Evolutionary conservation across 2,329 filamentous ascomycete genomes (phyloP), one percentile per base, ranked within the genome.

Genomic region (Onygenales sp.): DNA sequence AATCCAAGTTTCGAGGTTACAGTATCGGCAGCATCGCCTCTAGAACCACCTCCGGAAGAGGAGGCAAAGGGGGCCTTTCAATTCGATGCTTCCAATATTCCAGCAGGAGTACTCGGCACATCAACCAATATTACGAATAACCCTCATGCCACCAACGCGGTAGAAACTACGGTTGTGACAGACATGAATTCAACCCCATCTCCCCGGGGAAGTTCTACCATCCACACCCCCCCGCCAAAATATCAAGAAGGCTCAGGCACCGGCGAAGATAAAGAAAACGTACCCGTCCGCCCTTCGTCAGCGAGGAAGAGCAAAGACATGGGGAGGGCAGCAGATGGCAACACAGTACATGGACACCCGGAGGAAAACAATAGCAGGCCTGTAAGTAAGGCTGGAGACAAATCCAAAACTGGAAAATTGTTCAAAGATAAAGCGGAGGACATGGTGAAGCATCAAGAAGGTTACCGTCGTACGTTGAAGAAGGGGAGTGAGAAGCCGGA

Each of bases 401-500:
- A 52, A 21, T 13, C 43, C n/a, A 39, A 46, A 39, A 32, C 38
- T 46, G 33, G 41, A 39, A 45, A 41, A 17, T n/a, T 45, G 14
- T 36, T 31, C 36, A 52, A 45, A n/a, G 50, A 45, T 9, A 44
- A 51, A 13, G 11, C 13, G 13, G 32, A 44, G 5, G 21, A 21
- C 13, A 17, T 14, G 2, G 11, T 7, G 38, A 51, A 51, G 8
- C 49, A 51, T 2, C 17, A 33, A 33, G 31, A 44, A 8, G 14
- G 21, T 27, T 27, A 43, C 17, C 49, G 41, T 49, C 49, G 27
- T 38, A 13, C 39, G 27, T 10, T 43, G 27, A 51, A 35, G 39
- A 51, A 35, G 35, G 17, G 41, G 27, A 11, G 31, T 27, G n/a
- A 65, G 41, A 64, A 66, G 42, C 65, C 69, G 7, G 73, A 75